phyloP scores from a whole-genome alignment of 495 filamentous ascomycete species.

The Hypoxylon lienhwacheense region DNA sequence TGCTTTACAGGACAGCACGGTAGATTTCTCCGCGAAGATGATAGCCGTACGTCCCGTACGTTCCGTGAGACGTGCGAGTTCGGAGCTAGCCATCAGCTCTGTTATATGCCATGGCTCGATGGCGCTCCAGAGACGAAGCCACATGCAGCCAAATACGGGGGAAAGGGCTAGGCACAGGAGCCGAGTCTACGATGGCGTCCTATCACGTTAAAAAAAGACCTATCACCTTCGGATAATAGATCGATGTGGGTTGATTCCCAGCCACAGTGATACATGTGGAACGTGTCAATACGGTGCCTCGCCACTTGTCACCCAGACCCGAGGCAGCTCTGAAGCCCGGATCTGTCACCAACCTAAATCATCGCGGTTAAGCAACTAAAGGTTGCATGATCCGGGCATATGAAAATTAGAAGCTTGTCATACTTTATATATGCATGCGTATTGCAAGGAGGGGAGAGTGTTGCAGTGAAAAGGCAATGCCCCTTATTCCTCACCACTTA shows the following conservation, averaged over 20 bases:
- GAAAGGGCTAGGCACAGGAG: constrained; percentile 7
- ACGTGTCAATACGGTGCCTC: constrained; percentile 18
- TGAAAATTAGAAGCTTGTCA: no score
- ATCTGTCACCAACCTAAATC: constrained; percentile 31
- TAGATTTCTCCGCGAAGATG: constrained; percentile 2
- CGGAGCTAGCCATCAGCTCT: neutral
- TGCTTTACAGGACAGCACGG: neutral
- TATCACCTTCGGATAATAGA: neutral
- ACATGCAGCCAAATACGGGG: constrained; percentile 19
- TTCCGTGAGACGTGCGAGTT: neutral
- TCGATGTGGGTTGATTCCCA: neutral
- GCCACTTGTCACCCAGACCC: constrained; percentile 5
- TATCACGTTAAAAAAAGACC: constrained; percentile 2
- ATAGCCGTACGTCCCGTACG: constrained; percentile 2
- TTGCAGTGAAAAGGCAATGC: no score
- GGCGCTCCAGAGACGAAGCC: constrained; percentile 9
- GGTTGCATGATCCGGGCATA: constrained; percentile 16
- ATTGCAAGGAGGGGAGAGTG: no score
- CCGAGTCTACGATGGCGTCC: constrained; percentile 1
- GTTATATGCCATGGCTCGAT: constrained; percentile 5
- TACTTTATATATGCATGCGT: no score
- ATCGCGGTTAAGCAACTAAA: constrained; percentile 4
- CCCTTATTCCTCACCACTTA: no score
- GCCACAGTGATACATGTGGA: constrained; percentile 2
- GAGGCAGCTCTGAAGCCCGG: constrained; percentile 15